phyloP scores from a whole-genome alignment of 2,329 filamentous ascomycete genomes.

The Fusarium citri region DNA sequence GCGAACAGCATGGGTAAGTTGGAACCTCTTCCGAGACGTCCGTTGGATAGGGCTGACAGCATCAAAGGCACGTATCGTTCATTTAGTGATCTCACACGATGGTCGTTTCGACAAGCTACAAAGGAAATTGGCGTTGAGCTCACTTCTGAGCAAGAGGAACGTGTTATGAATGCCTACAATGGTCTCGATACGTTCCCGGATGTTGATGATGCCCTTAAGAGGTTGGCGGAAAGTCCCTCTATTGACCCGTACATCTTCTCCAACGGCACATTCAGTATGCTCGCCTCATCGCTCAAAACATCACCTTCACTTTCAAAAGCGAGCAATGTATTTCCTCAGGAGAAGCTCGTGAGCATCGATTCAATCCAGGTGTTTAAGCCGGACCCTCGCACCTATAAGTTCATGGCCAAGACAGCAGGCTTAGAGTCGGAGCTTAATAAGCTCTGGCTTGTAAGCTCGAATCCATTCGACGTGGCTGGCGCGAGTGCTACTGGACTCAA shows the following conservation, averaged over 20 bases:
- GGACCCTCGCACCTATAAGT: slow-evolving; percentile 68
- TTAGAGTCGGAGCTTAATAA: slow-evolving; percentile 58
- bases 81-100: slow-evolving; percentile 72
- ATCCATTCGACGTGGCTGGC: slow-evolving; percentile 79
- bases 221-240: slow-evolving; percentile 54
- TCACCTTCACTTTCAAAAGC: slow-evolving; percentile 54
- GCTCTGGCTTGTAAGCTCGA: slow-evolving; percentile 77
- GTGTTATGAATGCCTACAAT: slow-evolving; percentile 73
- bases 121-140: slow-evolving; percentile 65
- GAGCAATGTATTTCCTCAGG: slow-evolving; percentile 49
- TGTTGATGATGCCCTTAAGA: slow-evolving; percentile 64
- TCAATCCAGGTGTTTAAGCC: slow-evolving; percentile 73
- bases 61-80: slow-evolving; percentile 58
- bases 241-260: slow-evolving; percentile 74
- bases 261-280: slow-evolving; percentile 75
- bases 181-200: slow-evolving; percentile 73
- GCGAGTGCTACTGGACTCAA: slow-evolving; percentile 70
- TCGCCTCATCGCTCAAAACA: slow-evolving; percentile 67
- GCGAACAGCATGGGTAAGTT: slow-evolving; percentile 77
- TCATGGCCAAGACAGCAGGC: slow-evolving; percentile 65
- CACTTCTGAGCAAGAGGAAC: slow-evolving; percentile 55
- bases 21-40: not conserved
- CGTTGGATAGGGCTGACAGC: not conserved
- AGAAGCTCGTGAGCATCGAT: slow-evolving; percentile 71
- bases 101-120: slow-evolving; percentile 72